Base-by-base conservation (phyloP, 129 eudicot genomes). In the Saussurea involucrata region DNA sequence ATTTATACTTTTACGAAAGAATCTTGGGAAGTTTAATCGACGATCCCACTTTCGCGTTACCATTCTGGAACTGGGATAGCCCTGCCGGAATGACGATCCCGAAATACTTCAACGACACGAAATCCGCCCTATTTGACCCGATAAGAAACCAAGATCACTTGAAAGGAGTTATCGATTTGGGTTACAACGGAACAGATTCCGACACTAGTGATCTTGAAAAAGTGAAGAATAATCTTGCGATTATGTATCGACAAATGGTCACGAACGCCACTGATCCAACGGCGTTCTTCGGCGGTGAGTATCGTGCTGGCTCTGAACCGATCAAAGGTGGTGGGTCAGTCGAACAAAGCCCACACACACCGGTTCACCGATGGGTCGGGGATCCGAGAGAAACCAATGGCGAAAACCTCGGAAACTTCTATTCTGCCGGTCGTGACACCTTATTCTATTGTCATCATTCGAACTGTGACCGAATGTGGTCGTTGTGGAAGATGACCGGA, bases 51-150 rank as follows among this genome's bases (percentile, higher is more conserved):
- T 87, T 87, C 66, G 86, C 80, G 4, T 63, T 87, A 31, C 90
- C 90, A 2, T 87, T 78, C 66, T 87, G 90, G 90, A 87, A 84
- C 65, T 84, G 88, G 86, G 90, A 84, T 66, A 61, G 74, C 13
- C 88, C 90, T 0, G 69, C 68, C 5, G 88, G 88, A n/a, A 87
- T 87, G 88, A 64, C 74, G 6, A 84, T 87, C 3, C 90, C 90
- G 0, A 53, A 72, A 21, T 81, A 77, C 77, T 87, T 69, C 57
- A 69, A 57, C 20, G 58, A 81, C 12, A 69, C 75, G 0, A 60
- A 67, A 27, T 74, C 77, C 0, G 33, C 90, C 12, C 61, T 87
- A 1, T 87, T 78, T n/a, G 86, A 92, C 20, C 3, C 78, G 61
- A 42, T 91, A 93, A 1, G 90, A 5, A 68, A 87, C 49, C 76